Percentiles rank a stretch among this genome's conserved stretches.
Conservation (phyloP, 1,139 yeast species). For the Trichomonascaceae sp. region DNA sequence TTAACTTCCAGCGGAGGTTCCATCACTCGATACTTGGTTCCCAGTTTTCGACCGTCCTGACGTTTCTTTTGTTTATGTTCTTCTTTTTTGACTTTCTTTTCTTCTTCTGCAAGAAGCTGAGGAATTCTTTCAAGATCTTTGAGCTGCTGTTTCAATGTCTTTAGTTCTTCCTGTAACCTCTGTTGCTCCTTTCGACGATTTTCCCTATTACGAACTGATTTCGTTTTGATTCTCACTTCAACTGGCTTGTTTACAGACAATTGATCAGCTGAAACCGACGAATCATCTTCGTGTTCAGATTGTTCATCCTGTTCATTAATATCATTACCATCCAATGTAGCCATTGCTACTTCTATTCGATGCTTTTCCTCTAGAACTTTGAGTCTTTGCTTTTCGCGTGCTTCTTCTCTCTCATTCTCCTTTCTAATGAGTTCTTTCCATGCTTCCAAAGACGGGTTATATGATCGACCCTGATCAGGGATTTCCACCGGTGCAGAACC, state of each 20-base stretch:
- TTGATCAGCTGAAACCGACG: slow-evolving; percentile 28
- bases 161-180: slow-evolving; percentile 52
- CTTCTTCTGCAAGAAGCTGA: slow-evolving; percentile 22
- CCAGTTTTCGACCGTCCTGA: slow-evolving; percentile 20
- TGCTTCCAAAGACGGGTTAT: slow-evolving; percentile 79
- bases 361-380: slow-evolving; percentile 54
- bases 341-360: slow-evolving; percentile 59
- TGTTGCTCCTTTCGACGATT: slow-evolving; percentile 57
- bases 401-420: slow-evolving; percentile 62
- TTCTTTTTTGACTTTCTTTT: slow-evolving; percentile 13
- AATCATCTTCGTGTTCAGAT: slow-evolving; percentile 28
- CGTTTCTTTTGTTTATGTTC: slow-evolving; percentile 20
- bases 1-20: slow-evolving; percentile 76
- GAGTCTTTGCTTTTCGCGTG: slow-evolving; percentile 58
- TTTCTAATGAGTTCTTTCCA: slow-evolving; percentile 70
- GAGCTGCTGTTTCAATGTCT: slow-evolving; percentile 53
- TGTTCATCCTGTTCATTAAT: slow-evolving; percentile 37
- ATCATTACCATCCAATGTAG: slow-evolving; percentile 41
- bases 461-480: slow-evolving; percentile 86
- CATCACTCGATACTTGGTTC: slow-evolving; percentile 48
- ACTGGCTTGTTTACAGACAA: slow-evolving; percentile 73
- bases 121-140: slow-evolving; percentile 44
- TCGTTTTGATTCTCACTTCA: slow-evolving; percentile 64
- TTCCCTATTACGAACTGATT: slow-evolving; percentile 67
- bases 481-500: slow-evolving; percentile 37